Evolutionary conservation across 2,329 filamentous ascomycete genomes (phyloP).

Genomic region (Elsinoe fawcettii): DNA sequence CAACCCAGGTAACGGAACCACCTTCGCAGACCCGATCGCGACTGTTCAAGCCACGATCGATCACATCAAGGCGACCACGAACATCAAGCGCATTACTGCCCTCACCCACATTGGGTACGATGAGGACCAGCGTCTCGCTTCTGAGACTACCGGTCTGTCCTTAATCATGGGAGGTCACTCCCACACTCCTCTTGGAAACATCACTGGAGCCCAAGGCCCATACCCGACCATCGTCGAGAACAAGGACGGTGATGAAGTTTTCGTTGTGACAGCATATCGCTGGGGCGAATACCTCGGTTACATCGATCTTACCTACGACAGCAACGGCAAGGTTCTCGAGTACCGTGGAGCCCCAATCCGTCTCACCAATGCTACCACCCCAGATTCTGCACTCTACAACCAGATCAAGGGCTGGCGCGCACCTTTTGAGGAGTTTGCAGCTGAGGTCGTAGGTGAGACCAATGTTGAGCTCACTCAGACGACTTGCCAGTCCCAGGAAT

Average conservation of each 20-base stretch:
- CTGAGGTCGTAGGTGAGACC: slow-evolving; percentile 49
- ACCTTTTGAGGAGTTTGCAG: slow-evolving; percentile 54
- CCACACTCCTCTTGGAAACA: slow-evolving; percentile 51
- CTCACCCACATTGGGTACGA: slow-evolving; percentile 62
- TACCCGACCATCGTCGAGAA: slow-evolving; percentile 59
- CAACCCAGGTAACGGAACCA: slow-evolving; percentile 50
- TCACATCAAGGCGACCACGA: slow-evolving; percentile 52
- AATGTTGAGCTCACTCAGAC: slow-evolving; percentile 52
- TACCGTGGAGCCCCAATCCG: slow-evolving; percentile 59
- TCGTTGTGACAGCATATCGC: slow-evolving; percentile 59
- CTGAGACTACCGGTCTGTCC: slow-evolving; percentile 55
- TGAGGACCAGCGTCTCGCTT: slow-evolving; percentile 53
- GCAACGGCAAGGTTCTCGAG: slow-evolving; percentile 51
- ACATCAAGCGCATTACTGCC: slow-evolving; percentile 57
- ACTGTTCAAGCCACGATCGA: slow-evolving; percentile 56
- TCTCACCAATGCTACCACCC: slow-evolving; percentile 52
- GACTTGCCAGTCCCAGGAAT: slow-evolving; percentile 52
- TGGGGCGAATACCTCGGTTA: slow-evolving; percentile 64
- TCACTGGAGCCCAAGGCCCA: slow-evolving; percentile 49
- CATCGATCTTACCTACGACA: slow-evolving; percentile 58
- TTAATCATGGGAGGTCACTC: slow-evolving; percentile 59
- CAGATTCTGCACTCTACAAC: slow-evolving; percentile 50
- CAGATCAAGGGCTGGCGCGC: slow-evolving; percentile 52
- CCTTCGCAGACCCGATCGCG: slow-evolving; percentile 50
- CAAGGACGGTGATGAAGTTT: slow-evolving; percentile 56